These are phyloP conservation scores for Osmanthus fragrans DNA, from an alignment of 257 asterid genomes.

Conservation along the genomic window DNA sequence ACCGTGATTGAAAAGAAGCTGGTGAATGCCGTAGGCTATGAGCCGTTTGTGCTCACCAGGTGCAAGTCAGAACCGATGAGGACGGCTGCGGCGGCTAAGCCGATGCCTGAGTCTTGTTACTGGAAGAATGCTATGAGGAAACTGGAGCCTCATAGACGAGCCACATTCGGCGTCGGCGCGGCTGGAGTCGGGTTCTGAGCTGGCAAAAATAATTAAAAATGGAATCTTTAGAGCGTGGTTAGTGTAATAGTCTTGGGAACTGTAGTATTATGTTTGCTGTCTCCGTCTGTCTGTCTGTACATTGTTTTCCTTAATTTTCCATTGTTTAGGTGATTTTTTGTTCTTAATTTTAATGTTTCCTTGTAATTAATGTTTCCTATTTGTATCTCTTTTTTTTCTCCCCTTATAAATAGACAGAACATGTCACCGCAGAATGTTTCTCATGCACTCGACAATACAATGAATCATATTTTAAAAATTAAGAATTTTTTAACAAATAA, in stretches of 20 bases:
- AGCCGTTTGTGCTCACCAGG: slow-evolving; percentile 60
- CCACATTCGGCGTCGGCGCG: slow-evolving; percentile 66
- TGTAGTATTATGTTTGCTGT: slow-evolving; percentile 34
- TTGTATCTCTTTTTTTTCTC: background rate
- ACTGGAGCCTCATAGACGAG: slow-evolving; percentile 72
- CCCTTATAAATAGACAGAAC: background rate
- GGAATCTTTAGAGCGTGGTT: slow-evolving; percentile 24
- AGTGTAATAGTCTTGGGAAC: slow-evolving; percentile 24
- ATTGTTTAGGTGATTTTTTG: too few species aligned
- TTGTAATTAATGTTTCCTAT: background rate
- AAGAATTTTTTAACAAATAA: too few species aligned
- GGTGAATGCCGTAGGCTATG: slow-evolving; percentile 69
- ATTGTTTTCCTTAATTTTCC: slow-evolving; percentile 16
- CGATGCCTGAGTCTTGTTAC: slow-evolving; percentile 69
- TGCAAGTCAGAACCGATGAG: slow-evolving; percentile 64
- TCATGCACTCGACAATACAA: too few species aligned
- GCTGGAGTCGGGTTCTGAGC: slow-evolving; percentile 64
- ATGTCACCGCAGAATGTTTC: background rate
- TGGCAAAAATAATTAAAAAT: slow-evolving; percentile 15
- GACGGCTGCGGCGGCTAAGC: slow-evolving; percentile 54
- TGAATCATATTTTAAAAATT: background rate
- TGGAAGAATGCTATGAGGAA: slow-evolving; percentile 74
- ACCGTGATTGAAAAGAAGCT: slow-evolving; percentile 78
- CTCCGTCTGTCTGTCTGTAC: slow-evolving; percentile 23
- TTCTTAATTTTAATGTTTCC: background rate